These are phyloP conservation scores for Tuctoria greenei DNA, from an alignment of 176 grass and related monocot genomes.

Conservation along the genomic window DNA sequence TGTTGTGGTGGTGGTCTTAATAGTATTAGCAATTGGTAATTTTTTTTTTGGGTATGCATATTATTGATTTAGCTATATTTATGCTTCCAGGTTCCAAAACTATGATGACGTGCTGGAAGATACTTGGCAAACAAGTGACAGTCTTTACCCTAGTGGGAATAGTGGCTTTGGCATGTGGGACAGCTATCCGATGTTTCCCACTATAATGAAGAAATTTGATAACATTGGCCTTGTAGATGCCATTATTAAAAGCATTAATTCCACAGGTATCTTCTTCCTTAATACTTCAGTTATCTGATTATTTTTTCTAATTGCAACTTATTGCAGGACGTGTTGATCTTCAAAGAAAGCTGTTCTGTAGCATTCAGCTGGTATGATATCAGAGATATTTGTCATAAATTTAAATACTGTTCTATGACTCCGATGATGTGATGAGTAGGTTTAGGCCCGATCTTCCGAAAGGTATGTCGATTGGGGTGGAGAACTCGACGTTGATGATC, in stretches of 20 bases:
- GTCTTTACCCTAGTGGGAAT: conserved; percentile 64
- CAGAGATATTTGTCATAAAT: conserved; percentile 24
- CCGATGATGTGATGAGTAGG: too few species aligned
- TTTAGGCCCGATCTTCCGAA: too few species aligned
- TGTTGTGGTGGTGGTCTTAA: neutral
- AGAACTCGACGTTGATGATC: too few species aligned
- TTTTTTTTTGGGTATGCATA: conserved; percentile 28
- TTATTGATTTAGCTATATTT: conserved; percentile 13
- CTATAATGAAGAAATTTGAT: conserved; percentile 85
- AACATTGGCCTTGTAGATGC: conserved; percentile 83
- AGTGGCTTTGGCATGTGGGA: conserved; percentile 78
- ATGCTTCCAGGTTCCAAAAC: conserved; percentile 77
- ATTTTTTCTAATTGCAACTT: conserved; percentile 27
- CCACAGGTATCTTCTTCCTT: conserved; percentile 65
- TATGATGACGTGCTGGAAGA: conserved; percentile 98
- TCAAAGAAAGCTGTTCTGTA: conserved; percentile 95
- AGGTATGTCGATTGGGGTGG: too few species aligned
- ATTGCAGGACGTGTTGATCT: conserved; percentile 77
- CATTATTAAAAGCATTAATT: conserved; percentile 88
- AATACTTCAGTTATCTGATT: conserved; percentile 16
- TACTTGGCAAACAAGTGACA: conserved; percentile 66
- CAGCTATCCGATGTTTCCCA: conserved; percentile 67
- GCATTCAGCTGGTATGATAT: conserved; percentile 87
- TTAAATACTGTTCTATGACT: conserved; percentile 8
- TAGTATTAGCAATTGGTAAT: neutral